Evolutionary conservation across 805 yeast species (phyloP), one percentile per base, ranked within the genome.

Genomic region (Saccharomyces kudriavzevii): DNA sequence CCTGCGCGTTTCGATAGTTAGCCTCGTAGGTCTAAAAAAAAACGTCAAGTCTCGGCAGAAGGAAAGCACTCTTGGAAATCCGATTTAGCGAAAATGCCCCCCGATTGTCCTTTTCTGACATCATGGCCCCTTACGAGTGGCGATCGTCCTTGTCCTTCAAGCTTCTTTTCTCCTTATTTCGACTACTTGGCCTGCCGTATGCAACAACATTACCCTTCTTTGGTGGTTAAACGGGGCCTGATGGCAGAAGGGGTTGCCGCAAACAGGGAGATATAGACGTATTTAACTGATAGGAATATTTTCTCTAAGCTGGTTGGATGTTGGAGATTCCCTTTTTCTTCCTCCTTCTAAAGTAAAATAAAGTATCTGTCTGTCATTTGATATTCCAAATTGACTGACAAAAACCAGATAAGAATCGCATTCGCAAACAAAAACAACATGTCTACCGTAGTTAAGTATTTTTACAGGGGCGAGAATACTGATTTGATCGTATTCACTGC

Each of bases 401-500:
- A 43, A 26, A 25, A 54, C 25, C 25, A 45, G 45, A 10, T 40
- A 47, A 45, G 40, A 47, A 45, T 45, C 47, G 13, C 48, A 35
- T 17, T 14, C 40, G 20, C 50, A 50, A 28, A 11, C 6, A 30
- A 43, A 43, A 14, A 40, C 20, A 46, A 35, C n/a, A 67, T 64
- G 70, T 59, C 73, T 25, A 54, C 57, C 40, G 77, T 78, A 54
- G 59, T 65, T 55, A 85, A 78, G 68, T 72, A 81, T 50, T 83
- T 84, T 62, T 84, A 79, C 74, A 82, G 83, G 67, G 96, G 96
- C 56, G 50, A 73, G 3, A 75, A 76, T 49, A 70, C 76, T 51
- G 95, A 87, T 67, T 84, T 87, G 56, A 74, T 84, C 45, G 77
- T 85, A 45, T 85, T 87, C 66, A 77, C 79, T 11, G 86, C 83